Evolutionary conservation across 805 yeast species (phyloP).

Genomic region (Blastobotrys chiropterorum): DNA sequence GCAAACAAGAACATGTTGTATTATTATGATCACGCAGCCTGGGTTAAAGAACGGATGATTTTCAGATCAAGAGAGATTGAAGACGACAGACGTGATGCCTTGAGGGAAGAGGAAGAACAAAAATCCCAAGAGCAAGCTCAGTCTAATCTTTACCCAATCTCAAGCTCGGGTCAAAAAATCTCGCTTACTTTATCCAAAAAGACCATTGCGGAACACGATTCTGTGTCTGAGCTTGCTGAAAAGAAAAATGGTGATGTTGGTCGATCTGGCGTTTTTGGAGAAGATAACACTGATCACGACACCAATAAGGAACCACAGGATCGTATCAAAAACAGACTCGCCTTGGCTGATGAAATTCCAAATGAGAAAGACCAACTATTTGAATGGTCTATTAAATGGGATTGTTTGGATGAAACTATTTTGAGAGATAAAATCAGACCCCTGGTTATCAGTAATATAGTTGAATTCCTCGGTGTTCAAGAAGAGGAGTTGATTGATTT

Average conservation of each 20-base stretch:
- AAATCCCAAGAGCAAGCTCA: conserved; percentile 2
- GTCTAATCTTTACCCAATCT: conserved; percentile 1
- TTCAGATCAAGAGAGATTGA: conserved; percentile 19
- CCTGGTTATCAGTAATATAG: conserved; percentile 19
- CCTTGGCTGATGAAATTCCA: conserved; percentile 5
- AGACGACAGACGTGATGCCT: conserved; percentile 14
- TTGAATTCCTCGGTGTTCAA: conserved; percentile 28
- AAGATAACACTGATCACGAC: neutral
- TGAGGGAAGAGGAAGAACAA: conserved; percentile 18
- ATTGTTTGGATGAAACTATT: conserved; percentile 15
- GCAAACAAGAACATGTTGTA: conserved; percentile 15
- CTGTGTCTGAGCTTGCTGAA: neutral
- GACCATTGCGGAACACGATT: neutral
- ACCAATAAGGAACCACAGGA: neutral
- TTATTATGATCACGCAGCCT: conserved; percentile 22
- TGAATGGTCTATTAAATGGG: conserved; percentile 24
- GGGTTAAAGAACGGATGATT: conserved; percentile 21
- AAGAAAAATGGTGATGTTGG: neutral
- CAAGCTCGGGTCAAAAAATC: conserved; percentile 3
- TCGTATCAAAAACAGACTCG: neutral
- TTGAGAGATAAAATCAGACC: conserved; percentile 21
- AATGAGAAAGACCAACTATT: conserved; percentile 11
- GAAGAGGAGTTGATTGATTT: conserved; percentile 31
- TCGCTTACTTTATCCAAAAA: conserved; percentile 11
- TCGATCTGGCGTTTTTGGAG: neutral